Evolutionary conservation across 129 eudicot species (phyloP).

Genomic region (Artemisia annua): DNA sequence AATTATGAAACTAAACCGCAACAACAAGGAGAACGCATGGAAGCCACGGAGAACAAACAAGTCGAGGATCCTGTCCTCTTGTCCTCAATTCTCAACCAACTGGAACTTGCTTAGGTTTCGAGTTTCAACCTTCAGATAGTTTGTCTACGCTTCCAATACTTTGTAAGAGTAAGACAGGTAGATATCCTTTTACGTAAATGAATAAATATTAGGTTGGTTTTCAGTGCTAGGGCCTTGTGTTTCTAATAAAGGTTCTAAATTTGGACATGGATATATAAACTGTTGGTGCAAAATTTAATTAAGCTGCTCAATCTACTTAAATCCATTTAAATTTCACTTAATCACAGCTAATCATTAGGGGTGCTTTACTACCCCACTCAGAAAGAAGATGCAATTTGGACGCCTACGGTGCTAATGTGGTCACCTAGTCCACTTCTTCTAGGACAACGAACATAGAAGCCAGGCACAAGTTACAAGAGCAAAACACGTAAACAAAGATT

Average conservation of each 20-base stretch:
- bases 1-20: too few relatives aligned
- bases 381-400: constrained; percentile 3
- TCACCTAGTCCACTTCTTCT: constrained; percentile 5
- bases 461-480: background rate
- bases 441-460: background rate
- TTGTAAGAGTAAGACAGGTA: background rate
- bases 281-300: background rate
- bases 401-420: background rate
- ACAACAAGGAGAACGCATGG: background rate
- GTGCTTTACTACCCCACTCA: background rate
- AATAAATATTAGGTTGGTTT: background rate
- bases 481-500: constrained; percentile 4
- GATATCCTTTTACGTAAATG: background rate
- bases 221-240: background rate
- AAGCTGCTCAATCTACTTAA: background rate
- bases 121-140: background rate
- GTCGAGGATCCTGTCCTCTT: constrained; percentile 9
- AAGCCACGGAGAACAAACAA: background rate
- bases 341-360: background rate
- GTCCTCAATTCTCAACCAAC: background rate
- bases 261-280: background rate
- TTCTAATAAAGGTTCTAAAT: background rate
- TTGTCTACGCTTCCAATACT: background rate
- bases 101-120: background rate
- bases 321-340: background rate